These are phyloP conservation scores for Phaeosphaeriaceae sp. DNA, from an alignment of 2,329 filamentous ascomycete genomes.

Conservation along the genomic window DNA sequence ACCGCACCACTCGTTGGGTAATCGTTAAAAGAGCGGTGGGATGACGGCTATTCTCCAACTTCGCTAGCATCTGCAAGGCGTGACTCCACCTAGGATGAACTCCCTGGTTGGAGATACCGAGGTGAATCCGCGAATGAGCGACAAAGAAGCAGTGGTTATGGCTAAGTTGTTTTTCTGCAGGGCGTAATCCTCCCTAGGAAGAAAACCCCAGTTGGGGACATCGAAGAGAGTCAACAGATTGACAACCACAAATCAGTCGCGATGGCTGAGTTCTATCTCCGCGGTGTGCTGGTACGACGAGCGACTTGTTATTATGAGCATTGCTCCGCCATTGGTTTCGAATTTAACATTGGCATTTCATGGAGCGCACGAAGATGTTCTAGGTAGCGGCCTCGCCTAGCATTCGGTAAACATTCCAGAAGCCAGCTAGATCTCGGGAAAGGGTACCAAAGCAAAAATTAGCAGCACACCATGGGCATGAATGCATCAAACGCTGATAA, in stretches of 20 bases:
- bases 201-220: background rate
- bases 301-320: background rate
- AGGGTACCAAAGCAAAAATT: background rate
- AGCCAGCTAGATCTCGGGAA: constrained; percentile 7
- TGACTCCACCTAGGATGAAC: background rate
- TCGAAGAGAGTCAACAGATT: background rate
- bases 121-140: background rate
- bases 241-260: too few relatives aligned
- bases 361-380: background rate
- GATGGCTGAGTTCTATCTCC: background rate
- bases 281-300: background rate
- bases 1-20: constrained; percentile 3
- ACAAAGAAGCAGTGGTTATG: too few relatives aligned
- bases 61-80: background rate
- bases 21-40: constrained; percentile 31
- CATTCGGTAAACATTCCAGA: constrained; percentile 11
- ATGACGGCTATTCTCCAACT: constrained; percentile 10
- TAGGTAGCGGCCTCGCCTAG: background rate
- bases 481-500: constrained; percentile 14
- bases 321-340: background rate
- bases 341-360: background rate
- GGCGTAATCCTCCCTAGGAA: background rate
- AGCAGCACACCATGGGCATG: constrained; percentile 18
- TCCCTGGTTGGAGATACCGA: background rate
- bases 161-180: background rate